phyloP scores from a whole-genome alignment of 2,329 filamentous ascomycete species.

The Aspergillus tubingensis region DNA sequence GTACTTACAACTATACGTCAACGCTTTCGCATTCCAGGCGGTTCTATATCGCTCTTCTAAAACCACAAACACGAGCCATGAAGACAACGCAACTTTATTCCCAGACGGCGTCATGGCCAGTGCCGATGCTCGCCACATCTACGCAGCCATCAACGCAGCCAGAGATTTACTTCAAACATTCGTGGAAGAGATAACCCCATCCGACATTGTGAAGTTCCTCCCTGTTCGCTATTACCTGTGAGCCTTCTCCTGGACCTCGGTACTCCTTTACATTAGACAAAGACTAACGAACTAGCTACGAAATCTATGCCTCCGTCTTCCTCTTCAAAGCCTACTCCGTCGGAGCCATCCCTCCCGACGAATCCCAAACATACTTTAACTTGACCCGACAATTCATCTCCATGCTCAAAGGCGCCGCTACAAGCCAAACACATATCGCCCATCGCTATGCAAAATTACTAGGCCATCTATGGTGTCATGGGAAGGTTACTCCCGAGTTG shows the following conservation, averaged over 20 bases:
- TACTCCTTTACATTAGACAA: too few species aligned
- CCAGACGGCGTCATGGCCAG: constrained; percentile 20
- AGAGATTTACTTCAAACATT: constrained; percentile 13
- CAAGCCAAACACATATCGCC: constrained; percentile 12
- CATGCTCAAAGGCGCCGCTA: constrained; percentile 10
- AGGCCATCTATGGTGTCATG: constrained; percentile 12
- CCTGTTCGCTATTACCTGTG: constrained; percentile 17
- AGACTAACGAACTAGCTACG: constrained; percentile 7
- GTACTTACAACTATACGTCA: constrained; percentile 19
- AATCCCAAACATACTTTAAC: constrained; percentile 1
- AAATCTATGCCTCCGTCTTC: constrained; percentile 16
- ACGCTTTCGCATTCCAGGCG: constrained; percentile 21
- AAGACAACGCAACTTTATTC: constrained; percentile 1
- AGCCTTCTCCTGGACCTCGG: too few species aligned
- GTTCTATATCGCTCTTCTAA: constrained; percentile 10
- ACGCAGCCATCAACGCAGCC: constrained; percentile 19
- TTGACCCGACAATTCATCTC: constrained; percentile 13
- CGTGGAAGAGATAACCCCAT: constrained; percentile 2
- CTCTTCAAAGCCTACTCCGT: constrained; percentile 15
- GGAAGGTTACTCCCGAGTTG: background rate
- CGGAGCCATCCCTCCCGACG: constrained; percentile 4
- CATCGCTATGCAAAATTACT: constrained; percentile 11
- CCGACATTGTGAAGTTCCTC: constrained; percentile 11
- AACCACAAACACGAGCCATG: background rate
- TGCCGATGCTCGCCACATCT: constrained; percentile 21